A percentile compares a stretch with the other conserved stretches of the same genome.
phyloP scores from a whole-genome alignment of 306 rosid genomes.

The Lotus japonicus region DNA sequence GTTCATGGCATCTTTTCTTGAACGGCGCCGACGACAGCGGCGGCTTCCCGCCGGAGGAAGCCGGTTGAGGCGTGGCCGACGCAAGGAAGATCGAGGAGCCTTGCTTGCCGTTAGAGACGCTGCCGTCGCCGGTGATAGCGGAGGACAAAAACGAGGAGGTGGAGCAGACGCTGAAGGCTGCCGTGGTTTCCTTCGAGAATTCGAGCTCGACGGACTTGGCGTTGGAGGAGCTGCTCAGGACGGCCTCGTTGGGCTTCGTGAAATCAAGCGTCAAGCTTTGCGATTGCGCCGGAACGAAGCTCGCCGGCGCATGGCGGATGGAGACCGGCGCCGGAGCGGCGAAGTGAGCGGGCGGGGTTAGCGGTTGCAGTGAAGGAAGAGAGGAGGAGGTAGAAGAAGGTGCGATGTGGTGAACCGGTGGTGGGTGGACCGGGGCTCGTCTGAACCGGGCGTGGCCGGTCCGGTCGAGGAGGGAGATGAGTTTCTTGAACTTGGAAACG shows the following conservation, averaged over 20 bases:
- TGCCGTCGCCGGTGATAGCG: conserved; percentile 82
- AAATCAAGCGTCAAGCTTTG: conserved; percentile 74
- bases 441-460: conserved; percentile 95
- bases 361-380: not conserved
- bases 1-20: conserved; percentile 74
- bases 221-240: conserved; percentile 27
- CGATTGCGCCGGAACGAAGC: conserved; percentile 37
- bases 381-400: not conserved
- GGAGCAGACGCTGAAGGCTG: conserved; percentile 65
- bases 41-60: conserved; percentile 56
- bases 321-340: conserved; percentile 26
- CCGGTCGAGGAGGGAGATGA: conserved; percentile 65
- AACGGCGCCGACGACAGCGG: conserved; percentile 43
- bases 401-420: not conserved
- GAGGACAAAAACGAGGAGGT: conserved; percentile 88
- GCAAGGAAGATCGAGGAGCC: conserved; percentile 34
- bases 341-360: conserved; percentile 25
- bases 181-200: conserved; percentile 48
- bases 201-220: conserved; percentile 51
- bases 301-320: conserved; percentile 21
- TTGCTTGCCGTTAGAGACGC: conserved; percentile 68
- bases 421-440: conserved; percentile 49
- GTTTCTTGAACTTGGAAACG: conserved; percentile 67
- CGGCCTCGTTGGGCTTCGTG: conserved; percentile 45
- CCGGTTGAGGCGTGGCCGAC: conserved; percentile 15